These are phyloP conservation scores for Actinomucor elegans DNA, from an alignment of 371 early-diverging fungal species.

Conservation along the genomic window DNA sequence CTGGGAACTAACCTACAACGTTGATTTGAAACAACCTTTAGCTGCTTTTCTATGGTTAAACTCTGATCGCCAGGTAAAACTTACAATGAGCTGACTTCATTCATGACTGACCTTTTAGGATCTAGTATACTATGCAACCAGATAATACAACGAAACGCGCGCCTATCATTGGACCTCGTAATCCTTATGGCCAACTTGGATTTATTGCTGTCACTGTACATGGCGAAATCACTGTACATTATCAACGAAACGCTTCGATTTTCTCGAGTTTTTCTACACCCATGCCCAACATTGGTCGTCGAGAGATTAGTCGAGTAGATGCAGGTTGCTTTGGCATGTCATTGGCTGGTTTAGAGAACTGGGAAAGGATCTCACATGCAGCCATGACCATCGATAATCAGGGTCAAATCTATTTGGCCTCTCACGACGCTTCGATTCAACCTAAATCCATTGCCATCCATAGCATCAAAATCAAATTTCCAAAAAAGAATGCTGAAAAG, in stretches of 20 bases:
- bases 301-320: conserved; percentile 27
- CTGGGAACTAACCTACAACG: conserved; percentile 32
- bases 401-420: conserved; percentile 34
- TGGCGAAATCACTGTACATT: conserved; percentile 47
- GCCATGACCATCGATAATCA: conserved; percentile 25
- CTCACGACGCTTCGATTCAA: conserved; percentile 31
- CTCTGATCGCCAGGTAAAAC: conserved; percentile 41
- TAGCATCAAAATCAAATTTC: conserved; percentile 36
- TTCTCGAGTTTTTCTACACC: conserved; percentile 39
- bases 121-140: conserved; percentile 18
- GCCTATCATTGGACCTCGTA: conserved; percentile 33
- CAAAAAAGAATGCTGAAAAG: conserved; percentile 2
- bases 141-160: conserved; percentile 18
- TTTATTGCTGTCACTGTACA: conserved; percentile 42
- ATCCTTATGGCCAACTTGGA: conserved; percentile 42
- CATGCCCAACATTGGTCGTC: conserved; percentile 30
- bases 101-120: not conserved
- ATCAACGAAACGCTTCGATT: conserved; percentile 38
- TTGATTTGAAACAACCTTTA: conserved; percentile 40
- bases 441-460: conserved; percentile 31
- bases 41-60: conserved; percentile 48
- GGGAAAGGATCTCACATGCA: conserved; percentile 51
- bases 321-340: conserved; percentile 41
- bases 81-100: not conserved
- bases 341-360: conserved; percentile 31